Evolutionary conservation across 148 eudicot species (phyloP), one percentile per base, ranked within the genome.

Genomic region (Linanthus parryae): DNA sequence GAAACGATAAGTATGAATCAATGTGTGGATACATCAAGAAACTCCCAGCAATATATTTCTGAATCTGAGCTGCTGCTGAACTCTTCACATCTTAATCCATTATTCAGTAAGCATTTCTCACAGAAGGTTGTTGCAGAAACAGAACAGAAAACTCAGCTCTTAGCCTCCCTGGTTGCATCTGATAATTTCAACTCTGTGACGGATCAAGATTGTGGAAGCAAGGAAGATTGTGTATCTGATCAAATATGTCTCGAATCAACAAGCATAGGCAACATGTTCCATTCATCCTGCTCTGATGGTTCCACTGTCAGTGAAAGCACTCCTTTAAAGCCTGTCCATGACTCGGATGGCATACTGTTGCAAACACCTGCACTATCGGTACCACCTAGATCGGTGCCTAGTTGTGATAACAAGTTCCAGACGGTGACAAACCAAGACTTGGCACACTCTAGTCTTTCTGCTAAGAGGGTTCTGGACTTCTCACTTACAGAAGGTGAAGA

Each of bases 331-430:
- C 20, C 38, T 41, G 34, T 20, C 26, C 10, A 36, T 1, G 66
- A 45, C 35, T 17, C 15, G 37, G 57, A 53, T 23, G 40, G 26
- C 20, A 8, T 71, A 36, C 22, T 15, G 11, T 55, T 71, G 12
- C 68, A 63, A 60, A 76, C 81, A 25, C 81, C 81, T 22, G 68
- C 65, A 12, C 57, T 55, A 31, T 42, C 58, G 39, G 61, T 73
- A 31, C 81, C 81, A 10, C 61, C 57, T 56, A 59, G 81, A 65
- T 59, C 73, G 30, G 34, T 67, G 44, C 59, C 73, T 43, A 67
- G 68, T 22, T 68, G 64, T 53, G 76, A 75, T 37, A 59, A 56
- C 46, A 66, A 71, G 49, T 22, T 17, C 27, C 67, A 67, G 61
- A 67, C 21, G 13, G 22, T 53, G 29, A 13, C 31, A 36, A 54